Base-by-base conservation (phyloP, 164 flowering plant genomes). In the Euptelea pleiosperma region DNA sequence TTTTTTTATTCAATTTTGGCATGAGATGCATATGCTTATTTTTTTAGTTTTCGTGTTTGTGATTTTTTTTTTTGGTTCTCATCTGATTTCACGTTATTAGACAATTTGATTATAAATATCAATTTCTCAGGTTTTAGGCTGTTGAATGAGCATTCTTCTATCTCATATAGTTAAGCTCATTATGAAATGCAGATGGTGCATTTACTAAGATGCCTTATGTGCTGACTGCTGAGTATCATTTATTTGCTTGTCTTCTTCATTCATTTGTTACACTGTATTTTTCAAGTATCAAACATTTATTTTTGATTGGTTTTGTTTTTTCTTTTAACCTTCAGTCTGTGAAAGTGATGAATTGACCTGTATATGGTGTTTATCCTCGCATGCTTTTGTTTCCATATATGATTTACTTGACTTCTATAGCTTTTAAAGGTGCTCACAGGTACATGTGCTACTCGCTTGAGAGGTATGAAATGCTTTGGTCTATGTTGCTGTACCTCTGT, bases 391-490 rank as follows among this genome's bases (percentile, higher is more conserved):
- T n/a, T n/a, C 30, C 43, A 19, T 28, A 25, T 61, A 44, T 51
- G 34, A 61, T 35, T 43, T 64, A 40, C 47, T 55, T 52, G 51
- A 57, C 60, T 59, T 58, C 49, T 56, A 57, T 69, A 47, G 64
- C 57, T 52, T 76, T 26, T 33, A 64, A 39, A 60, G 59, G 56
- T 63, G 60, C 29, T 55, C 19, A 58, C 72, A 63, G 72, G 76
- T 67, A 58, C 69, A 52, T 60, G 52, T 68, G 70, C 64, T 68
- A 62, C 75, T 62, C 70, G 33, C 34, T 57, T 70, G 21, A 58
- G 70, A 70, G 80, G 74, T 73, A 76, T 62, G 69, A 66, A 54
- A 43, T 66, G 64, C 64, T 31, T 40, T 61, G 68, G 49, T 44
- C 60, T 48, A 56, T 26, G 41, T 47, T 30, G 28, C n/a, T 34